Evolutionary conservation across 345 rosid species (phyloP), one percentile per base, ranked within the genome.

Genomic region (Toxicodendron radicans): DNA sequence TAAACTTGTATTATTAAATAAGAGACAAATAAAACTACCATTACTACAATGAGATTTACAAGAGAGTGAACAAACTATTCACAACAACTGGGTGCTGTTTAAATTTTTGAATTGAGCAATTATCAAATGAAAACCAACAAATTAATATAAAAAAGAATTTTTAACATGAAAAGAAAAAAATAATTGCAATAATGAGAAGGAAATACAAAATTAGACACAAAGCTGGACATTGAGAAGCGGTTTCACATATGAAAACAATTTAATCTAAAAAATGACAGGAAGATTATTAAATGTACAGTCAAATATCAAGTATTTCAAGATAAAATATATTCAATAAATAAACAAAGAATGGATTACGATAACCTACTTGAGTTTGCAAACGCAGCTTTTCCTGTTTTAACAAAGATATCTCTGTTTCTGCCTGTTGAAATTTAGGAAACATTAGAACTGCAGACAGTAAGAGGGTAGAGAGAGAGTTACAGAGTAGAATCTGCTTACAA

Each of bases 361-460:
- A 58, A 84, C 89, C 48, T 83, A 93, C 99, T 78, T 93, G 97
- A 43, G 94, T 87, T 78, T 93, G 97, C 87, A 95, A 72, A 43
- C 98, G 91, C 73, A 87, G 79, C 81, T 90, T 95, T 81, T 95
- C 99, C 79, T 93, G 98, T 75, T 85, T 95, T 78, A 95, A 68
- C 85, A 95, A 84, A 49, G 97, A 90, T 74, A 89, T 90, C 85
- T 95, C 98, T 27, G 96, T 95, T 82, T 95, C 97, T 23, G 96
- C 92, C 99, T 95, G 92, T 66, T 51, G 74, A 78, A 75, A 20
- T 30, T 64, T 17, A 76, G 66, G 18, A 6, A 48, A 33, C 3
- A 43, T 68, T 48, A 73, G 73, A 66, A 73, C 41, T 59, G 61
- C n/a, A 79, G 49, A 67, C 5, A 56, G 14, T 10, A 35, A 63